A percentile compares a stretch with the other conserved stretches of the same genome.
Conservation (phyloP, 768 basidiomycete species). For the Baorangia bicolor region DNA sequence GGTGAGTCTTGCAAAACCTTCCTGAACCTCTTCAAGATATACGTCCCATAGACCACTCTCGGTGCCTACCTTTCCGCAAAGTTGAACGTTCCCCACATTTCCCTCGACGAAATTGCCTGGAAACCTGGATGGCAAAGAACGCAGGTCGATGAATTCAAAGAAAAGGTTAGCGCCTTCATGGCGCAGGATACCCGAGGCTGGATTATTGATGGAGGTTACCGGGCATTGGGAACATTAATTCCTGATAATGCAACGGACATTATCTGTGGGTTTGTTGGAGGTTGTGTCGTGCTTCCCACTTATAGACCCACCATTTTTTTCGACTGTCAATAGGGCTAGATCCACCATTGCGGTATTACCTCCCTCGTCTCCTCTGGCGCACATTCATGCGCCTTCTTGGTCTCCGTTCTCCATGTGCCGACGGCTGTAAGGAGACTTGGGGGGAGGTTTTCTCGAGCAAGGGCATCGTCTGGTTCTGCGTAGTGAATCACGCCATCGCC, state of each 20-base stretch:
- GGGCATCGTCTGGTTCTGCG: conserved; percentile 51
- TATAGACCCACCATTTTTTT: neutral
- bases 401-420: conserved; percentile 40
- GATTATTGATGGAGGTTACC: conserved; percentile 55
- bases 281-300: neutral
- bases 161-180: conserved; percentile 21
- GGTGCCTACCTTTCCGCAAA: conserved; percentile 41
- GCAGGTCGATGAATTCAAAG: conserved; percentile 28
- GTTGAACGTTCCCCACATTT: conserved; percentile 45
- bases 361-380: conserved; percentile 55
- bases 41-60: conserved; percentile 46
- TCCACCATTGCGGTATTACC: conserved; percentile 58
- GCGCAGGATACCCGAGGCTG: conserved; percentile 41
- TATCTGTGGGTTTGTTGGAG: conserved; percentile 43
- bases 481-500: conserved; percentile 38
- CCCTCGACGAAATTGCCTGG: conserved; percentile 50
- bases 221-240: conserved; percentile 32
- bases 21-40: neutral
- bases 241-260: conserved; percentile 46
- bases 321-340: conserved; percentile 53
- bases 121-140: conserved; percentile 45
- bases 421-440: conserved; percentile 47
- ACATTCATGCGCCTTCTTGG: conserved; percentile 49
- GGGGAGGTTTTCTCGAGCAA: conserved; percentile 44
- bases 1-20: conserved; percentile 23